phyloP scores from a whole-genome alignment of 1,139 yeast genomes.

The Saccharomyces hybrid region DNA sequence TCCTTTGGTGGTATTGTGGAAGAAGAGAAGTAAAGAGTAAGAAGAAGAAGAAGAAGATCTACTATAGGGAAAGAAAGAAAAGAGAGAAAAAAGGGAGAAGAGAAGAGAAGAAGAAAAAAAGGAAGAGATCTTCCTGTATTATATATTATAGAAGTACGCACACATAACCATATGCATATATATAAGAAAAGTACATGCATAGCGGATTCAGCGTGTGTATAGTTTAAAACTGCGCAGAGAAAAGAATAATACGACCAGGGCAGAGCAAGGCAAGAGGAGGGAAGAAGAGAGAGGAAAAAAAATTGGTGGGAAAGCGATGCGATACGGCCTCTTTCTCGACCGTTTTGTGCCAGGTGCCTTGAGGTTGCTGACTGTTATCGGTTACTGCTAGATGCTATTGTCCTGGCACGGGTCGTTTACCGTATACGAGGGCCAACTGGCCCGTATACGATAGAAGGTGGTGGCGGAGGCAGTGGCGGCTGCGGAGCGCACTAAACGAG shows the following conservation, averaged over 20 bases:
- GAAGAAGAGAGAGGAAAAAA: neutral
- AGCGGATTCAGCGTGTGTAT: neutral
- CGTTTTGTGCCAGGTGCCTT: constrained; percentile 1
- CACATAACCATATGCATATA: neutral
- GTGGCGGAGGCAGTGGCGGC: neutral
- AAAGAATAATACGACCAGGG: neutral
- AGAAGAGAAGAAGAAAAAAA: neutral
- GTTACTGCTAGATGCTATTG: neutral
- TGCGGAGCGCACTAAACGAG: neutral
- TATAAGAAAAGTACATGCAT: neutral
- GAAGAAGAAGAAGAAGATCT: neutral
- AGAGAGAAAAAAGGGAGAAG: neutral
- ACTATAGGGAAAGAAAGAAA: neutral
- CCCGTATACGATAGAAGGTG: neutral
- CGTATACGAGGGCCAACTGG: neutral
- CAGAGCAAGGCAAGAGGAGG: neutral
- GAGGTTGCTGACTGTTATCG: constrained; percentile 1
- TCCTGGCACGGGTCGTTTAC: neutral
- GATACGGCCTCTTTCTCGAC: constrained; percentile 1
- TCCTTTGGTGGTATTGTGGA: neutral
- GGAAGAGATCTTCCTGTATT: neutral
- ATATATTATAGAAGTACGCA: neutral
- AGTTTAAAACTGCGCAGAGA: constrained; percentile 1
- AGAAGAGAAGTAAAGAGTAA: neutral
- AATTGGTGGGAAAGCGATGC: neutral